Conservation (phyloP, 129 eudicot genomes). For the Flaveria robusta region DNA sequence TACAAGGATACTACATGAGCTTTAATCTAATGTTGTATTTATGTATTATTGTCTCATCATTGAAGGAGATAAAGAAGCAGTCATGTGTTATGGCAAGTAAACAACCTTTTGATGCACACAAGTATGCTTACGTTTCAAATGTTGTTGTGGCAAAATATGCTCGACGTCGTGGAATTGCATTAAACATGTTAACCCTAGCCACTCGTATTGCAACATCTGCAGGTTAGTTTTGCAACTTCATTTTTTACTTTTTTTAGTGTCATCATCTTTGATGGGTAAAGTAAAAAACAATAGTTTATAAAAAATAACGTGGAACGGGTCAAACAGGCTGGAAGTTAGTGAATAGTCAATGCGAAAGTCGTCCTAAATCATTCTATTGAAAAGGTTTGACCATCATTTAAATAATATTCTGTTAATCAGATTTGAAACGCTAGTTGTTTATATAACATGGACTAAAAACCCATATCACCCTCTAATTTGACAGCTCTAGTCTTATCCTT, state of each 20-base stretch:
- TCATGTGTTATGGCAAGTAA: slow-evolving; percentile 58
- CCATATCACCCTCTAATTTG: background rate
- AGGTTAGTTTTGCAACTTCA: slow-evolving; percentile 45
- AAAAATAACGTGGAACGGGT: background rate
- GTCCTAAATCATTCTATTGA: background rate
- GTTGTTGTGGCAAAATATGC: slow-evolving; percentile 85
- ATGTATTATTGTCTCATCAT: slow-evolving; percentile 14
- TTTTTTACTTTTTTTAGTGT: background rate
- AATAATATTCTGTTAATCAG: background rate
- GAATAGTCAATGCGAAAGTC: background rate
- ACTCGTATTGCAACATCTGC: slow-evolving; percentile 51
- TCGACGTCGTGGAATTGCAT: slow-evolving; percentile 79
- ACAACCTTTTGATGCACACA: slow-evolving; percentile 63
- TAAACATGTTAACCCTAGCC: slow-evolving; percentile 71
- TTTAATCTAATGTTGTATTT: background rate
- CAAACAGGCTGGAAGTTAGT: background rate
- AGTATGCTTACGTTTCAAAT: slow-evolving; percentile 80
- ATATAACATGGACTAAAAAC: background rate
- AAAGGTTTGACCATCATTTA: background rate
- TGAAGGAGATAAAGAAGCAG: slow-evolving; percentile 60
- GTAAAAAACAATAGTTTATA: background rate
- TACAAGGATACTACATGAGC: slow-evolving; percentile 12
- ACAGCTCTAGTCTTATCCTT: slow-evolving; percentile 4
- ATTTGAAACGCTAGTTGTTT: background rate
- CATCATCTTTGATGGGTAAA: background rate